Conservation (phyloP, 2,329 filamentous ascomycete genomes). For the Penicillium brasilianum region DNA sequence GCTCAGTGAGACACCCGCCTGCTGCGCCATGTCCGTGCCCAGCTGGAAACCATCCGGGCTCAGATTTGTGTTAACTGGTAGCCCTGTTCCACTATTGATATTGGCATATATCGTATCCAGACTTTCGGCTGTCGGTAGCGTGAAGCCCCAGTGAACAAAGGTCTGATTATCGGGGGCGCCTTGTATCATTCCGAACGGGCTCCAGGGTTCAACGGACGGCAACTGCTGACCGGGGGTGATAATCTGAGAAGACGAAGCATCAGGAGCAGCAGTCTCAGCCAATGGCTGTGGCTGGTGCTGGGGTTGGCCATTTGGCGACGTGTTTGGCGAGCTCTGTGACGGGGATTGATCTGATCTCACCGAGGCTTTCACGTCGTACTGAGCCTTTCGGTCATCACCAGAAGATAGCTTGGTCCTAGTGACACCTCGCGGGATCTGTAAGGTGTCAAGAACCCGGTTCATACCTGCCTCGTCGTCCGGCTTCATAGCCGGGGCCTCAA, state of each 20-base stretch:
- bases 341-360: conserved; percentile 16
- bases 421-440: conserved; percentile 39
- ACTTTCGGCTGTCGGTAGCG: conserved; percentile 45
- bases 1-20: conserved; percentile 29
- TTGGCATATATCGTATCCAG: conserved; percentile 42
- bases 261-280: conserved; percentile 13
- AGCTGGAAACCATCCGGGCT: conserved; percentile 35
- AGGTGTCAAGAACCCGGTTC: conserved; percentile 46
- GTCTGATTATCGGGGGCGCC: conserved; percentile 30
- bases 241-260: conserved; percentile 22
- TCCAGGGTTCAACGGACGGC: conserved; percentile 25
- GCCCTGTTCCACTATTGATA: conserved; percentile 29
- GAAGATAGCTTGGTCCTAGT: conserved; percentile 19
- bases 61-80: conserved; percentile 30
- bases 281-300: not conserved
- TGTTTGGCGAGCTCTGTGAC: conserved; percentile 19
- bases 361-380: not conserved
- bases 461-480: conserved; percentile 45
- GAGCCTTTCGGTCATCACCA: not conserved
- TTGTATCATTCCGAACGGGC: conserved; percentile 30
- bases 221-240: conserved; percentile 18
- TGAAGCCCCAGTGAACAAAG: conserved; percentile 40
- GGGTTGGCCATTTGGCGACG: conserved; percentile 20
- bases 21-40: conserved; percentile 36
- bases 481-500: conserved; percentile 47